A percentile compares a stretch with the other conserved stretches of the same genome.
Conservation (phyloP, 306 rosid species). For the Boehmeria nivea region DNA sequence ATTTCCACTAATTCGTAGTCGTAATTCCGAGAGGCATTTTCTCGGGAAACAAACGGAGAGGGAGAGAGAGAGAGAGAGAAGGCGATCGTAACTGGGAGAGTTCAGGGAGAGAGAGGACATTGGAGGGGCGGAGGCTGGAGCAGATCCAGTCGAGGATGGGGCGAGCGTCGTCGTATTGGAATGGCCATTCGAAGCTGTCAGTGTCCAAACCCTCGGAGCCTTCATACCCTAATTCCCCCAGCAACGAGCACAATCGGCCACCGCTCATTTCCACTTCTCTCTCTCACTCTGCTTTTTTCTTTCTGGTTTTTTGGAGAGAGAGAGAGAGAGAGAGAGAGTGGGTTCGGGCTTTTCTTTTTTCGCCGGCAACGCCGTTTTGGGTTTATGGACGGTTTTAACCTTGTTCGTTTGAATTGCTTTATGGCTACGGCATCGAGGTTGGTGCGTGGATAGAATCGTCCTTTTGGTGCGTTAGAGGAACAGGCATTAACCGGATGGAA, state of each 20-base stretch:
- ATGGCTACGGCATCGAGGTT: no score
- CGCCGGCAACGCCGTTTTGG: no score
- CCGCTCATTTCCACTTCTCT: constrained; percentile 53
- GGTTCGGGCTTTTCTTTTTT: no score
- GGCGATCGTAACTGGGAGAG: constrained; percentile 54
- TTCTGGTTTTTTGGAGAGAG: no score
- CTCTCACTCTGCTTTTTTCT: neutral
- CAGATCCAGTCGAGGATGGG: constrained; percentile 91
- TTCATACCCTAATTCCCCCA: constrained; percentile 66
- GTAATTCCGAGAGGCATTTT: no score
- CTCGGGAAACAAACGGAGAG: constrained; percentile 4
- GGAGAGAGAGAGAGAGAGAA: constrained; percentile 1
- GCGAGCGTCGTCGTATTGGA: constrained; percentile 82
- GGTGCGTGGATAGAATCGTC: no score
- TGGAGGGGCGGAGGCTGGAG: constrained; percentile 85
- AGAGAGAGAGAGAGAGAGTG: no score
- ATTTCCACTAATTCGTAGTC: neutral
- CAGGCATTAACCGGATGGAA: no score
- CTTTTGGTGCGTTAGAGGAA: no score
- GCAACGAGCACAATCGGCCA: constrained; percentile 47
- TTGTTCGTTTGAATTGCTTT: no score
- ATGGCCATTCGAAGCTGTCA: constrained; percentile 95
- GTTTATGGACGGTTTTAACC: no score
- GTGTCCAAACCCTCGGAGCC: constrained; percentile 63
- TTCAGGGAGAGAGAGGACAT: constrained; percentile 73